phyloP scores from a whole-genome alignment of 2,329 filamentous ascomycete genomes.

The Calonectria ilicicola region DNA sequence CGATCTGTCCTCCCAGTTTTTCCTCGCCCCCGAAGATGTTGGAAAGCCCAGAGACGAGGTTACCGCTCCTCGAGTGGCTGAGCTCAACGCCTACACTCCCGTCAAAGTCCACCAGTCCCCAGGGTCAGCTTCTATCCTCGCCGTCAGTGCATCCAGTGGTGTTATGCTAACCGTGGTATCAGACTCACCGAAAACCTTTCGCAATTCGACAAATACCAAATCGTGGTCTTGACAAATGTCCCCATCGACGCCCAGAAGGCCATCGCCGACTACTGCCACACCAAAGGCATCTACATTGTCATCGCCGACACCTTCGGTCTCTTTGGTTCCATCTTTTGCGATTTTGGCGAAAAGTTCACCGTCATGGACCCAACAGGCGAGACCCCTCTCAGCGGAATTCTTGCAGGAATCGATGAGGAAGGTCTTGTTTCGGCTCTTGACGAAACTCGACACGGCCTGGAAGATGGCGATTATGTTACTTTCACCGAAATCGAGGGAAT shows the following conservation, averaged over 20 bases:
- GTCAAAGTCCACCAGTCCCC: slow-evolving; percentile 79
- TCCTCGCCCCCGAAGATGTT: slow-evolving; percentile 87
- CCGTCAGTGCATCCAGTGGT: slow-evolving; percentile 9
- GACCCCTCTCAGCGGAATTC: slow-evolving; percentile 86
- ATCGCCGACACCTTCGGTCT: slow-evolving; percentile 91
- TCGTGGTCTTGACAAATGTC: slow-evolving; percentile 89
- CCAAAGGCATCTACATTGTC: slow-evolving; percentile 91
- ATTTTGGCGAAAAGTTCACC: slow-evolving; percentile 95
- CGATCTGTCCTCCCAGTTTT: slow-evolving; percentile 97
- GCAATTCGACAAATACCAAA: slow-evolving; percentile 90
- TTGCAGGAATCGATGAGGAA: slow-evolving; percentile 89
- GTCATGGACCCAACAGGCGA: slow-evolving; percentile 92
- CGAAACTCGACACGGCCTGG: slow-evolving; percentile 92
- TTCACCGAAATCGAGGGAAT: slow-evolving; percentile 95
- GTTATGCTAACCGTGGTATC: slow-evolving; percentile 37
- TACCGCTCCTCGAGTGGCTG: slow-evolving; percentile 89
- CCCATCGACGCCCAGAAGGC: slow-evolving; percentile 82
- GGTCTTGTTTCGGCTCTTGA: slow-evolving; percentile 93
- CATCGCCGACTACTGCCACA: slow-evolving; percentile 93
- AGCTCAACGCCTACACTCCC: slow-evolving; percentile 96
- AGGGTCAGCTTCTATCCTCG: slow-evolving; percentile 53
- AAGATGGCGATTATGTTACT: slow-evolving; percentile 96
- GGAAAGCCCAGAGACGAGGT: slow-evolving; percentile 91
- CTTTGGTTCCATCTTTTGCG: slow-evolving; percentile 96
- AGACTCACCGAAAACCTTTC: slow-evolving; percentile 82